Conservation (phyloP, 2,329 filamentous ascomycete species). For the Echinosphaeria canescens region DNA sequence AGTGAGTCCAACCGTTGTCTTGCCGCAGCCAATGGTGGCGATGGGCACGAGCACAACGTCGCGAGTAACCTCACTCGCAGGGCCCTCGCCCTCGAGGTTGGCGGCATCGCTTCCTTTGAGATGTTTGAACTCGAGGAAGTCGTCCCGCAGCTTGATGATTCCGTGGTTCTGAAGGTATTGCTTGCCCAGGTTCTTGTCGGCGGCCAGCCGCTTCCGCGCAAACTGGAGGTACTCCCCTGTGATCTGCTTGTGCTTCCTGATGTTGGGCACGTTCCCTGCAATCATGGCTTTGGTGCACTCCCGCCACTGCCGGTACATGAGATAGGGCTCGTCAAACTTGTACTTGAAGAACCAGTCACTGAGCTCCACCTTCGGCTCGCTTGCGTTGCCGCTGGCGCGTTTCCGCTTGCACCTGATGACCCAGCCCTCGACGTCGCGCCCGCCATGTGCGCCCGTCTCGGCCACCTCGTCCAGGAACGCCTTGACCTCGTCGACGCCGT, state of each 20-base stretch:
- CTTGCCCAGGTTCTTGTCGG: slow-evolving; percentile 43
- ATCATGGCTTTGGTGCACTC: slow-evolving; percentile 92
- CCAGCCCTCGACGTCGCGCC: slow-evolving; percentile 89
- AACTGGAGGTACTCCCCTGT: slow-evolving; percentile 82
- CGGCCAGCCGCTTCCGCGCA: slow-evolving; percentile 49
- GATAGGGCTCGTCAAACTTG: slow-evolving; percentile 97
- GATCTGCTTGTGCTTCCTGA: slow-evolving; percentile 73
- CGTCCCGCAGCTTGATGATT: slow-evolving; percentile 77
- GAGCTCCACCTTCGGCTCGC: slow-evolving; percentile 36
- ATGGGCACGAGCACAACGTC: slow-evolving; percentile 76
- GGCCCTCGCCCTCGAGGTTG: slow-evolving; percentile 36
- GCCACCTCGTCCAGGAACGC: slow-evolving; percentile 66
- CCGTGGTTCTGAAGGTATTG: slow-evolving; percentile 77
- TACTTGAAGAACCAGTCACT: slow-evolving; percentile 99
- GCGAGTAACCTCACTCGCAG: slow-evolving; percentile 29
- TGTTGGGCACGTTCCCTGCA: slow-evolving; percentile 46
- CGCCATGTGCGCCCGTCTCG: slow-evolving; percentile 74
- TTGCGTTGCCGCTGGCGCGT: slow-evolving; percentile 16
- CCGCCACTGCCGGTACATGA: slow-evolving; percentile 98
- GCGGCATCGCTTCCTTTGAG: slow-evolving; percentile 81
- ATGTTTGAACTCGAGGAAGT: slow-evolving; percentile 67
- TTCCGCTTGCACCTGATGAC: slow-evolving; percentile 73
- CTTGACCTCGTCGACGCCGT: slow-evolving; percentile 55
- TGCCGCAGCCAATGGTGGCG: slow-evolving; percentile 88
- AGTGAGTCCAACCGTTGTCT: slow-evolving; percentile 78